Evolutionary conservation across 768 basidiomycete genomes (phyloP).

Genomic region (Calvatia gigantea): DNA sequence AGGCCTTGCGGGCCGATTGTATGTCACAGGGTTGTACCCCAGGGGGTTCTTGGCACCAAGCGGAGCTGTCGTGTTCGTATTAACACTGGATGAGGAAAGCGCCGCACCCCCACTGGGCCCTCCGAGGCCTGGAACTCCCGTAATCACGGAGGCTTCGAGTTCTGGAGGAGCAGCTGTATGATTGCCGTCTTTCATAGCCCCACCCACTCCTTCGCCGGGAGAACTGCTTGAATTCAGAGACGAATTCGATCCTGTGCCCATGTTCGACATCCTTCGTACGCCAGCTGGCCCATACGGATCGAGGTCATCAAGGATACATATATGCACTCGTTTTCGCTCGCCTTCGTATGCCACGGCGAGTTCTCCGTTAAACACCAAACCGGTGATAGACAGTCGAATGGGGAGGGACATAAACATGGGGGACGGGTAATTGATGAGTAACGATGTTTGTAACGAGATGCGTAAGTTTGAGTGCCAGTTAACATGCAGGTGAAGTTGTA

Average conservation of each 20-base stretch:
- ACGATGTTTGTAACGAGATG: conserved; percentile 85
- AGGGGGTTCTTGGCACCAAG: conserved; percentile 20
- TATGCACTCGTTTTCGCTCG: conserved; percentile 71
- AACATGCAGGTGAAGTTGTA: conserved; percentile 86
- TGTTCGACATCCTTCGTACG: conserved; percentile 32
- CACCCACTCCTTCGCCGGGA: conserved; percentile 15
- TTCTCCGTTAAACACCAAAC: conserved; percentile 83
- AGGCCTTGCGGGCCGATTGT: conserved; percentile 50
- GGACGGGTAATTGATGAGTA: conserved; percentile 96
- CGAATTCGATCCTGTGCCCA: neutral
- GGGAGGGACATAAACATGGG: conserved; percentile 96
- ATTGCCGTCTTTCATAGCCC: neutral
- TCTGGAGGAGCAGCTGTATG: conserved; percentile 48
- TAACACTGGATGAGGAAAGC: neutral
- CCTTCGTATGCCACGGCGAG: conserved; percentile 92
- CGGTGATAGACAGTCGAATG: conserved; percentile 89
- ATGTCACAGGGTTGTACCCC: neutral
- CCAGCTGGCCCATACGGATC: conserved; percentile 82
- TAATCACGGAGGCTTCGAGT: conserved; percentile 40
- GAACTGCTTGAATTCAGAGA: neutral
- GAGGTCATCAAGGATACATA: conserved; percentile 85
- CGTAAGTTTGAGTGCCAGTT: conserved; percentile 87
- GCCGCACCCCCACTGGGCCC: neutral
- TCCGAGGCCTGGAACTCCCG: conserved; percentile 4
- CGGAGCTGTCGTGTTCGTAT: conserved; percentile 10